Percentiles rank a stretch among this genome's conserved stretches.
phyloP scores from a whole-genome alignment of 2,329 filamentous ascomycete genomes.

The Hymenotorrendiella dingleyae region DNA sequence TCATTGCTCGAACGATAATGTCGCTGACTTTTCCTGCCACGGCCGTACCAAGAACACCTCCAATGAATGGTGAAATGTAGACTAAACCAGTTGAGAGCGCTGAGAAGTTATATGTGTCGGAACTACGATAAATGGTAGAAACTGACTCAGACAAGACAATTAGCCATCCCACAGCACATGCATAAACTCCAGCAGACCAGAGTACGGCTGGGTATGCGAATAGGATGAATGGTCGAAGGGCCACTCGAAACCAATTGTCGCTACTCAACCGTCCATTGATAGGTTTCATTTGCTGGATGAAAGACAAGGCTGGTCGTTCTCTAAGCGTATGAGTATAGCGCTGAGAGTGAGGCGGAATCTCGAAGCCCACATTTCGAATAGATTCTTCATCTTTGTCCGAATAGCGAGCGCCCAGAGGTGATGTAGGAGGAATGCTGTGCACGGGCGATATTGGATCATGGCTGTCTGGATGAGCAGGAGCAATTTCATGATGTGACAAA shows the following conservation, averaged over 20 bases:
- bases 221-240: slow-evolving; percentile 74
- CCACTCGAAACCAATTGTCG: slow-evolving; percentile 75
- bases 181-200: slow-evolving; percentile 81
- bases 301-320: slow-evolving; percentile 62
- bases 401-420: too few relatives aligned
- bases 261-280: slow-evolving; percentile 73
- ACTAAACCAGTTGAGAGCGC: slow-evolving; percentile 77
- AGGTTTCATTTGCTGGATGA: slow-evolving; percentile 65
- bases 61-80: slow-evolving; percentile 85
- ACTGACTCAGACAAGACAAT: slow-evolving; percentile 91
- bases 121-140: slow-evolving; percentile 68
- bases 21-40: slow-evolving; percentile 88
- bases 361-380: neutral
- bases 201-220: slow-evolving; percentile 84
- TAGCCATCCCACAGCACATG: slow-evolving; percentile 87
- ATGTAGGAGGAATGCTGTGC: slow-evolving; percentile 24
- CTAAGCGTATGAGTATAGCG: slow-evolving; percentile 67
- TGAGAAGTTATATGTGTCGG: slow-evolving; percentile 70
- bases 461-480: slow-evolving; percentile 2
- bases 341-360: slow-evolving; percentile 1
- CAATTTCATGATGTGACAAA: too few relatives aligned
- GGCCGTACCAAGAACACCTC: slow-evolving; percentile 82
- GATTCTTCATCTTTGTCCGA: neutral
- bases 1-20: slow-evolving; percentile 74
- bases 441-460: slow-evolving; percentile 15